Conservation (phyloP, 371 early-diverging fungal species). For the Haplosporangium sp. region DNA sequence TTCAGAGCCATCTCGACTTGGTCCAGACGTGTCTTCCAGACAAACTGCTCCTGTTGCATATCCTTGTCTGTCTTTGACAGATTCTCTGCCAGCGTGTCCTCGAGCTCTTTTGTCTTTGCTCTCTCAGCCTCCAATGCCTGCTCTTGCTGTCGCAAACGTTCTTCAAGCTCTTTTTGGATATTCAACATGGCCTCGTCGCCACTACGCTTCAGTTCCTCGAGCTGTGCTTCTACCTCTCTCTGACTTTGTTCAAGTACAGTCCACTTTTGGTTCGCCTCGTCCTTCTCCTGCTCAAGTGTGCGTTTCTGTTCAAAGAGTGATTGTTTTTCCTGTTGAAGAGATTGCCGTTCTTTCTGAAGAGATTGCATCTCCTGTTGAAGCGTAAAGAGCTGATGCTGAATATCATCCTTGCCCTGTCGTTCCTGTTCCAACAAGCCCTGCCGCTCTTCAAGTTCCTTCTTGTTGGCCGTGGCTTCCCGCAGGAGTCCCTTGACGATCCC, state of each 20-base stretch:
- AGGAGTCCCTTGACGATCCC: conserved; percentile 53
- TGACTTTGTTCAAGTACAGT: conserved; percentile 11
- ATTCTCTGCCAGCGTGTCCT: conserved; percentile 21
- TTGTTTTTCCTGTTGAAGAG: conserved; percentile 8
- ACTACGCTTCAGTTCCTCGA: conserved; percentile 24
- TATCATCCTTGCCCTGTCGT: neutral
- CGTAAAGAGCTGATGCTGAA: conserved; percentile 5
- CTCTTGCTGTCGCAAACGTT: conserved; percentile 25
- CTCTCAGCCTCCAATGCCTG: conserved; percentile 20
- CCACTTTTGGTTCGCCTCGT: conserved; percentile 14
- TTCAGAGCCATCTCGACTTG: conserved; percentile 41
- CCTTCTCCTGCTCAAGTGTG: conserved; percentile 14
- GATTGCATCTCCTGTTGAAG: conserved; percentile 13
- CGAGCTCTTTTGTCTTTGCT: conserved; percentile 15
- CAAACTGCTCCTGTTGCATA: conserved; percentile 38
- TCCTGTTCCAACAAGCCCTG: conserved; percentile 21
- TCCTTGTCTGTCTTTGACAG: conserved; percentile 24
- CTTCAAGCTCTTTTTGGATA: conserved; percentile 33
- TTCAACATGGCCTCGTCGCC: conserved; percentile 30
- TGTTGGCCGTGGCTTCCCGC: conserved; percentile 36
- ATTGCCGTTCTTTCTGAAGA: neutral
- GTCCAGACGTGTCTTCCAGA: conserved; percentile 38
- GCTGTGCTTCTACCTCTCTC: conserved; percentile 20
- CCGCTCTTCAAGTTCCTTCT: conserved; percentile 38
- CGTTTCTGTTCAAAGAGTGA: conserved; percentile 4